Evolutionary conservation across 129 eudicot genomes (phyloP).

Genomic region (Flaveria sonorensis): DNA sequence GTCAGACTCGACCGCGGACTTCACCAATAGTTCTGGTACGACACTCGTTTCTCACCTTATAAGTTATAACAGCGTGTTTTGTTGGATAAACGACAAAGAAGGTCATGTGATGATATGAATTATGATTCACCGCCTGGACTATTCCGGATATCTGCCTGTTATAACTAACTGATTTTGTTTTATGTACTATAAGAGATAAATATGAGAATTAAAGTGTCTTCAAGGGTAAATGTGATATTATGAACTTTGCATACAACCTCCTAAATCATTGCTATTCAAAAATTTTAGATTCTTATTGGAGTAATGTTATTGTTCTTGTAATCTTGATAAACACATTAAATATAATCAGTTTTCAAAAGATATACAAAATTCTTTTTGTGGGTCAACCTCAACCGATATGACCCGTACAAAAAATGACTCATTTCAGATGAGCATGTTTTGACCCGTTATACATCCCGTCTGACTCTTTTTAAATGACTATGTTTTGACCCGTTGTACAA

Average conservation of each 20-base stretch:
- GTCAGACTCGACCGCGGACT: constrained; percentile 61
- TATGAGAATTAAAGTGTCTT: not conserved
- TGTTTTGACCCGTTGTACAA: not conserved
- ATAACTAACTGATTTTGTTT: not conserved
- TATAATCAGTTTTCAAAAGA: not conserved
- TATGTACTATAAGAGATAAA: not conserved
- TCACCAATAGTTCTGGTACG: constrained; percentile 52
- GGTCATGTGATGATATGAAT: not conserved
- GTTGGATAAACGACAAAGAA: not conserved
- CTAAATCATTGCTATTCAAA: not conserved
- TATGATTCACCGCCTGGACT: not conserved
- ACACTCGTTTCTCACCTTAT: constrained; percentile 34
- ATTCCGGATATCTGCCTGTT: not conserved
- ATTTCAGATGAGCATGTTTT: not conserved
- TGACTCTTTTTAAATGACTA: not conserved
- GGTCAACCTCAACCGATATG: not conserved
- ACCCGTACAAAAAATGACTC: not conserved
- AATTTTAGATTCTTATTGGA: not conserved
- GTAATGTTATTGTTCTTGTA: not conserved
- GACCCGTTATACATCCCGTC: not conserved
- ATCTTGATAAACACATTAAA: not conserved
- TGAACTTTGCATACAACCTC: constrained; percentile 14
- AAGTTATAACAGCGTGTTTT: not conserved
- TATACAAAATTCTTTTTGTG: not conserved
- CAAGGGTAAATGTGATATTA: not conserved